Base-by-base conservation (phyloP, 192 early-diverging fungal genomes). In the Obelidium mucronatum region DNA sequence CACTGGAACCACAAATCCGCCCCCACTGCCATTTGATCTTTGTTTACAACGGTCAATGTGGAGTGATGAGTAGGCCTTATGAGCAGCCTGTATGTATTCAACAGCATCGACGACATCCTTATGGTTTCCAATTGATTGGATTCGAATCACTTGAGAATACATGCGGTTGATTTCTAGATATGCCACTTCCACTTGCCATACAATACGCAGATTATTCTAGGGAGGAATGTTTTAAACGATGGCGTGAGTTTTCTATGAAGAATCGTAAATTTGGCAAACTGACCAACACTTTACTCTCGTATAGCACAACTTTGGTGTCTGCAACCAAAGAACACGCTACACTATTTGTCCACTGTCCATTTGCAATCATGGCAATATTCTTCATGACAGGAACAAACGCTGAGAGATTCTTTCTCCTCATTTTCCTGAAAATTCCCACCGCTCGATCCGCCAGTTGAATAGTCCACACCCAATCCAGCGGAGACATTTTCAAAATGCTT, bases 121-220 rank as follows among this genome's bases (percentile, higher is more conserved):
- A 39, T 78, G 73, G 33, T 65, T 53, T 22, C 67, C 69, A 44
- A 79, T 53, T 13, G 44, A 35, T 44, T 58, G 60, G 31, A 79
- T 36, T 66, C 60, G 70, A 52, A 79, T 79, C 19, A 79, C 51
- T 69, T 79, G 78, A 8, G 75, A 58, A 40, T 77, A 33, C 17
- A 13, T 33, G 30, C 51, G 52, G 4, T 22, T 52, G 1, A 28
- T 44, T 55, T 79, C 78, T 0, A 72, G 51, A 31, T 53, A 79
- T 15, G 63, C 52, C 2, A 76, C 70, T 28, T 79, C 78, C 2
- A 79, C 78, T 79, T 79, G 78, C 78, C 78, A 79, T 24, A 79
- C 62, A 33, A 79, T 53, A 33, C 56, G 40, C n/a, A 74, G 37
- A 53, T 74, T 78, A 39, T 72, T 78, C 69, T 75, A 31, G 3